phyloP scores from a whole-genome alignment of 2,329 filamentous ascomycete species.

The Botrytis sinoallii region DNA sequence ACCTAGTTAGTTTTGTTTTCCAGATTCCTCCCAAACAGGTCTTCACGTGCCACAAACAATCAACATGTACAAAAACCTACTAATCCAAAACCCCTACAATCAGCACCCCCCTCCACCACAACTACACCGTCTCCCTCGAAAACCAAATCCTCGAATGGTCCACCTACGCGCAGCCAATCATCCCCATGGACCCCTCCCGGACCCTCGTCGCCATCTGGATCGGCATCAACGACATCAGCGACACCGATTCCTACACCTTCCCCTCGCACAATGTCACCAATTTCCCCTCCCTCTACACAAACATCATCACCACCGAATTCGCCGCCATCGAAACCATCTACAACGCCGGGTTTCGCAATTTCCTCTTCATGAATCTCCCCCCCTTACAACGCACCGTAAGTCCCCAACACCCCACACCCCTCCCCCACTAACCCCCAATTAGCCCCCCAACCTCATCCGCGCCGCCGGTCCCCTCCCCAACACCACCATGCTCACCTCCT shows the following conservation, averaged over 20 bases:
- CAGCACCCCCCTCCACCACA: conserved; percentile 49
- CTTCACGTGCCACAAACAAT: neutral
- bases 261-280: conserved; percentile 40
- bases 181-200: conserved; percentile 36
- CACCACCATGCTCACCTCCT: conserved; percentile 45
- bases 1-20: conserved; percentile 16
- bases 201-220: conserved; percentile 53
- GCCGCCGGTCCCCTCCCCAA: conserved; percentile 43
- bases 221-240: conserved; percentile 55
- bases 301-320: conserved; percentile 44
- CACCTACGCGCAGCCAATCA: conserved; percentile 39
- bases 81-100: neutral
- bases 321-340: conserved; percentile 43
- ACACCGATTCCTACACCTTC: conserved; percentile 44
- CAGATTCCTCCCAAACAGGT: rapidly evolving
- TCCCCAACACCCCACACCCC: neutral
- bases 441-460: conserved; percentile 33
- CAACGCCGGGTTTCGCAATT: conserved; percentile 44
- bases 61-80: neutral
- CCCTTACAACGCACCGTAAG: conserved; percentile 45
- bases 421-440: neutral
- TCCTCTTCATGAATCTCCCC: conserved; percentile 51
- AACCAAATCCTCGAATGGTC: conserved; percentile 51
- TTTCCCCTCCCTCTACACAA: conserved; percentile 46
- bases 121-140: conserved; percentile 48